A percentile compares a stretch with the other conserved stretches of the same genome.
Conservation (phyloP, 176 grass and related monocot species). For the Phyllostachys edulis region DNA sequence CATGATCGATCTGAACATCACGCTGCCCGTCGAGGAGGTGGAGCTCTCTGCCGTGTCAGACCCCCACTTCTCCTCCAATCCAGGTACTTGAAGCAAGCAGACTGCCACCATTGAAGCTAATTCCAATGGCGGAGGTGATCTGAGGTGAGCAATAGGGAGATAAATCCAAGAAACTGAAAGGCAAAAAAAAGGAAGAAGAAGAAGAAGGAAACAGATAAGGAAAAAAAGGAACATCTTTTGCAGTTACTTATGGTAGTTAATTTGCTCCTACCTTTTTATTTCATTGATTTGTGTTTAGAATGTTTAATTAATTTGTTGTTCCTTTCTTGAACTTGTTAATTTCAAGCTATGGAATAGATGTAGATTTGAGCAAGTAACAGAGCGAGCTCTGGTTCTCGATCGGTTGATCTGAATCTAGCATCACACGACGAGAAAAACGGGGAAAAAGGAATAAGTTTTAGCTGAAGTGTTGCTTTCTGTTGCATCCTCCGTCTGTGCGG, state of each 20-base stretch:
- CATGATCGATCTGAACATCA: slow-evolving; percentile 70
- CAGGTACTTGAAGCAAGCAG: slow-evolving; percentile 36
- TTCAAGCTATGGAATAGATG: neutral
- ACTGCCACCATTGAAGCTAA: neutral
- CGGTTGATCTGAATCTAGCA: slow-evolving; percentile 12
- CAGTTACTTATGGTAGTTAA: slow-evolving; percentile 4
- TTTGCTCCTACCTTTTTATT: slow-evolving; percentile 18
- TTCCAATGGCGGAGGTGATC: slow-evolving; percentile 26
- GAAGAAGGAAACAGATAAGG: neutral
- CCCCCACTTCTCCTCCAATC: slow-evolving; percentile 35
- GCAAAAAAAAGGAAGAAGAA: neutral
- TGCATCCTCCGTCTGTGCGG: neutral
- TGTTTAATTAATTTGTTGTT: slow-evolving; percentile 14
- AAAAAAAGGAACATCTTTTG: slow-evolving; percentile 14
- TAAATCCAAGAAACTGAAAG: slow-evolving; percentile 35
- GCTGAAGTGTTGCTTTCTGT: slow-evolving; percentile 30
- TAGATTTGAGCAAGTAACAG: slow-evolving; percentile 1
- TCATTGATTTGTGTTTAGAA: slow-evolving; percentile 33
- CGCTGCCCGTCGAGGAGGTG: slow-evolving; percentile 50
- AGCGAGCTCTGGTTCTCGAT: neutral
- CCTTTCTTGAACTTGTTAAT: neutral
- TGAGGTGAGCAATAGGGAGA: slow-evolving; percentile 31
- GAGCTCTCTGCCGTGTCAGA: slow-evolving; percentile 61
- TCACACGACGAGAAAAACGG: neutral
- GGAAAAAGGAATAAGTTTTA: neutral